Percentiles rank a stretch among this genome's conserved stretches.
Conservation (phyloP, 768 basidiomycete species). For the Amanita phalloides region DNA sequence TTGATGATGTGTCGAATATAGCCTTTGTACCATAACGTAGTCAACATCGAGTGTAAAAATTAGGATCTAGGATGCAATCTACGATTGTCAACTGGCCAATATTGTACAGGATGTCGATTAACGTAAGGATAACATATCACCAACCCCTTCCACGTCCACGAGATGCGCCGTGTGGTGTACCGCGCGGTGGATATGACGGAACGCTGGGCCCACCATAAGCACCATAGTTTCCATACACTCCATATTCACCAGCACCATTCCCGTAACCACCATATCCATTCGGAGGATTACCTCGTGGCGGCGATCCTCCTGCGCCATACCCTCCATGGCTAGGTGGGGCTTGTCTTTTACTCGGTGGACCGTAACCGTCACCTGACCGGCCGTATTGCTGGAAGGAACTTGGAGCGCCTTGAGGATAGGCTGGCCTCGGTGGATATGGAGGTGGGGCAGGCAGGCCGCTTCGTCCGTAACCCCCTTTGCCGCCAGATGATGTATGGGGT, state of each 20-base stretch:
- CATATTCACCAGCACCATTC: conserved; percentile 17
- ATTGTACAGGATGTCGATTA: neutral
- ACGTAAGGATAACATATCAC: conserved; percentile 11
- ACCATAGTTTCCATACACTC: conserved; percentile 16
- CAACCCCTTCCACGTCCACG: conserved; percentile 45
- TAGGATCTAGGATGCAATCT: neutral
- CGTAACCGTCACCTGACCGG: conserved; percentile 12
- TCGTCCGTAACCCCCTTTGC: conserved; percentile 19
- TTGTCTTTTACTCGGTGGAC: neutral
- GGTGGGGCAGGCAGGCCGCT: conserved; percentile 22
- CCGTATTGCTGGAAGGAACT: conserved; percentile 19
- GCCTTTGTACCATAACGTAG: neutral
- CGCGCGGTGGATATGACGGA: conserved; percentile 2
- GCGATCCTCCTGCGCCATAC: conserved; percentile 10
- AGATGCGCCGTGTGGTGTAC: conserved; percentile 7
- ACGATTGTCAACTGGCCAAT: neutral
- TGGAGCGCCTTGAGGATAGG: conserved; percentile 18
- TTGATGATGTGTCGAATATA: neutral
- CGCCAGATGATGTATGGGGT: conserved; percentile 10
- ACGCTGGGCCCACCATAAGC: conserved; percentile 20
- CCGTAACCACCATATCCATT: conserved; percentile 21
- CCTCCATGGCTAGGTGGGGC: conserved; percentile 16
- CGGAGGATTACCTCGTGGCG: conserved; percentile 10
- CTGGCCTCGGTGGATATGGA: conserved; percentile 20
- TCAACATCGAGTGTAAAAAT: neutral